Conservation (phyloP, 306 rosid genomes). For the Fragaria nilgerrensis region DNA sequence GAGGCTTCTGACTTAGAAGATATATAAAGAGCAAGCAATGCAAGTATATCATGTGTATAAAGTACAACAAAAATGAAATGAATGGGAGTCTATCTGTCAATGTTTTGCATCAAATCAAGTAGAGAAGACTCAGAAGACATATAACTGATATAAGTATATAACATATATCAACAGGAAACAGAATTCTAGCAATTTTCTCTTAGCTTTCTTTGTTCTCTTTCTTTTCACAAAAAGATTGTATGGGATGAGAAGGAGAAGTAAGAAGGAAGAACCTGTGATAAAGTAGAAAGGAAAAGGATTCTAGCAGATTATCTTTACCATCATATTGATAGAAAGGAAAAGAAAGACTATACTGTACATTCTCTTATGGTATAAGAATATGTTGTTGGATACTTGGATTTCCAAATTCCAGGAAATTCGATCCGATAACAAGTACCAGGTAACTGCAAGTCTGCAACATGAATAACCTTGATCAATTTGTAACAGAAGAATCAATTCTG, state of each 20-base stretch:
- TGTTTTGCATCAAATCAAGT: not conserved
- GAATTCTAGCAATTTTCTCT: not conserved
- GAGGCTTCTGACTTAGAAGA: not conserved
- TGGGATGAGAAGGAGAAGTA: not conserved
- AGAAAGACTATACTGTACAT: not conserved
- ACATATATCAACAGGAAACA: not conserved
- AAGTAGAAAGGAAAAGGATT: not conserved
- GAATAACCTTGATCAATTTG: not conserved
- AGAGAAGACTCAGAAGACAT: not conserved
- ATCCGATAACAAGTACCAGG: not conserved
- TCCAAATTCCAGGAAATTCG: not conserved
- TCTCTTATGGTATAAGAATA: not conserved
- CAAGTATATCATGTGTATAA: not conserved
- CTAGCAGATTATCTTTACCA: not conserved
- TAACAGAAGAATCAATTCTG: not conserved
- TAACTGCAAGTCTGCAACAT: not conserved
- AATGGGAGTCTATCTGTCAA: constrained; percentile 17
- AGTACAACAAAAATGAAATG: not conserved
- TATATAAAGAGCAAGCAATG: not conserved
- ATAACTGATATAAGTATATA: not conserved
- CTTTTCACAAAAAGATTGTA: not conserved
- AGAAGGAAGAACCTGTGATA: not conserved
- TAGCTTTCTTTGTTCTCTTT: not conserved
- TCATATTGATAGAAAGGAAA: not conserved
- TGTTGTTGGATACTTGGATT: not conserved